Conservation (phyloP, 2,329 filamentous ascomycete genomes). For the Coleophoma cylindrospora region DNA sequence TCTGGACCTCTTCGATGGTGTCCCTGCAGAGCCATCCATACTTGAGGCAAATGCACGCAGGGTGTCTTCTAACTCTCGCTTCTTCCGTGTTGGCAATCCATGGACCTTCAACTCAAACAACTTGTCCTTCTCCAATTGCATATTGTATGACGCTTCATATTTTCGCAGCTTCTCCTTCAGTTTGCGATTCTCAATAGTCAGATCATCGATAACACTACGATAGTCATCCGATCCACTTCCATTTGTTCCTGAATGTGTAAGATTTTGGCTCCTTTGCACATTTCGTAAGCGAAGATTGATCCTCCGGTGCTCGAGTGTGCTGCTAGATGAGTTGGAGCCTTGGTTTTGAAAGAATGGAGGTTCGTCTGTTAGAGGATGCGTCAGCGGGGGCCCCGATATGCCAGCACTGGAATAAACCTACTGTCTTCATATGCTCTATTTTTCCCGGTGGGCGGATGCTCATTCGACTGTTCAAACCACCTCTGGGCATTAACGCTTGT, state of each 20-base stretch:
- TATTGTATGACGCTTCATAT: slow-evolving; percentile 62
- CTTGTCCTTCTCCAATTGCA: slow-evolving; percentile 67
- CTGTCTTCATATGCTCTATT: slow-evolving; percentile 14
- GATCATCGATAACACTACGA: slow-evolving; percentile 78
- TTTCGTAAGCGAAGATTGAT: background rate
- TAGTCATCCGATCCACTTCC: slow-evolving; percentile 57
- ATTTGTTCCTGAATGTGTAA: slow-evolving; percentile 4
- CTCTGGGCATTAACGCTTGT: slow-evolving; percentile 8
- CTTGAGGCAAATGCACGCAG: slow-evolving; percentile 65
- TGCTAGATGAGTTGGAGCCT: slow-evolving; percentile 9
- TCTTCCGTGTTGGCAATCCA: slow-evolving; percentile 65
- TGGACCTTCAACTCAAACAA: slow-evolving; percentile 81
- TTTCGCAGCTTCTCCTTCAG: slow-evolving; percentile 68
- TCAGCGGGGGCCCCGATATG: background rate
- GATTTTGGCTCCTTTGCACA: background rate
- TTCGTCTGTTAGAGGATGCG: slow-evolving; percentile 12
- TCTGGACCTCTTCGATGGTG: background rate
- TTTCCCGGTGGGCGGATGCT: slow-evolving; percentile 8
- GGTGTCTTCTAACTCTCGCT: slow-evolving; percentile 69
- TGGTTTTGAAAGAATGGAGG: slow-evolving; percentile 20
- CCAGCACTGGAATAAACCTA: slow-evolving; percentile 3
- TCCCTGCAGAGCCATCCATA: slow-evolving; percentile 43
- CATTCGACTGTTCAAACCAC: slow-evolving; percentile 23
- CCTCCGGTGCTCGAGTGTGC: background rate
- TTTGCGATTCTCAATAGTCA: slow-evolving; percentile 79